Percentiles rank a stretch among this genome's conserved stretches.
phyloP scores from a whole-genome alignment of 768 basidiomycete genomes.

The Russula lepida region DNA sequence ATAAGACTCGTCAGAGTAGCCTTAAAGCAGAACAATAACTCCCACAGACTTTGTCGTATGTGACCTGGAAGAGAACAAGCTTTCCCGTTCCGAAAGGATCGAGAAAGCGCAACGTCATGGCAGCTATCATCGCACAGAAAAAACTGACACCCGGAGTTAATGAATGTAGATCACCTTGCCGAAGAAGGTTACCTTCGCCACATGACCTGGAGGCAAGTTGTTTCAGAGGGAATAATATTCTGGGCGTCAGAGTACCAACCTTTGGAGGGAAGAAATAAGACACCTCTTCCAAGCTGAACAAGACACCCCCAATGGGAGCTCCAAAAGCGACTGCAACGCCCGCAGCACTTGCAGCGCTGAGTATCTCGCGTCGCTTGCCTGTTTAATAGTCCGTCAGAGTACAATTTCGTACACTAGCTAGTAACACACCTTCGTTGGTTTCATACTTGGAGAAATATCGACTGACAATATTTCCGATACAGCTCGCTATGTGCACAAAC shows the following conservation, averaged over 20 bases:
- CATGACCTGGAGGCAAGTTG: slow-evolving; percentile 55
- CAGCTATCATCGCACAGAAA: slow-evolving; percentile 97
- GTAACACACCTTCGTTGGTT: slow-evolving; percentile 69
- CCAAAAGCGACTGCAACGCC: slow-evolving; percentile 98
- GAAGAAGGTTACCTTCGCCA: slow-evolving; percentile 65
- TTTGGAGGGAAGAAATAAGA: slow-evolving; percentile 97
- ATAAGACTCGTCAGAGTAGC: background rate
- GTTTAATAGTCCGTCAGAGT: background rate
- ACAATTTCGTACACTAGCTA: background rate
- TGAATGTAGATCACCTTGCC: slow-evolving; percentile 19
- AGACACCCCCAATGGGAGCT: slow-evolving; percentile 87
- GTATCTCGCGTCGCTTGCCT: slow-evolving; percentile 90
- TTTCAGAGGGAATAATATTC: background rate
- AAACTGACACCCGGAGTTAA: slow-evolving; percentile 51
- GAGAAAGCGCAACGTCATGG: slow-evolving; percentile 84
- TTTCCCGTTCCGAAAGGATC: slow-evolving; percentile 96
- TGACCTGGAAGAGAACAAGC: slow-evolving; percentile 85
- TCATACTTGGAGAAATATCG: slow-evolving; percentile 85
- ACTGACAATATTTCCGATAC: slow-evolving; percentile 88
- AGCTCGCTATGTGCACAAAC: slow-evolving; percentile 89
- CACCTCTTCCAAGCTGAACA: slow-evolving; percentile 93
- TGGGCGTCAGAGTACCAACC: slow-evolving; percentile 30
- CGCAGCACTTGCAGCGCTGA: slow-evolving; percentile 94
- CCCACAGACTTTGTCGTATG: slow-evolving; percentile 62
- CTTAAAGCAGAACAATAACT: background rate